Conservation (phyloP, 1,139 yeast species). For the Lodderomyces parapsilosis region DNA sequence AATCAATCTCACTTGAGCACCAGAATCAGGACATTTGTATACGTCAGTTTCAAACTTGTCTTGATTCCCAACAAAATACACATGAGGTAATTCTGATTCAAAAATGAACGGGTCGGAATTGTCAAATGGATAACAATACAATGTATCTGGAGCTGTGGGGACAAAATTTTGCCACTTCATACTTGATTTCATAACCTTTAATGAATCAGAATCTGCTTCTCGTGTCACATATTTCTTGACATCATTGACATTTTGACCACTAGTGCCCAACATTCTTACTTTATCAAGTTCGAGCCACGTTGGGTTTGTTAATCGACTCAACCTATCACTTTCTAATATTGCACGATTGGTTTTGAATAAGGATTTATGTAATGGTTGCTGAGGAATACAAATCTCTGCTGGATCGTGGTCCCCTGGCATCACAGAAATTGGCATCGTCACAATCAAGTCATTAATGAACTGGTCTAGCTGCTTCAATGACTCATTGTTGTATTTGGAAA, state of each 20-base stretch:
- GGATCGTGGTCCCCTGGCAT: slow-evolving; percentile 90
- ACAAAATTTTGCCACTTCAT: slow-evolving; percentile 82
- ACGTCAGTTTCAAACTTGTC: slow-evolving; percentile 47
- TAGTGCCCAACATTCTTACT: slow-evolving; percentile 61
- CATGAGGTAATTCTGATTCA: slow-evolving; percentile 69
- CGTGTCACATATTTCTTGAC: slow-evolving; percentile 55
- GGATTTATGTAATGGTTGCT: slow-evolving; percentile 81
- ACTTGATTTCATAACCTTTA: slow-evolving; percentile 64
- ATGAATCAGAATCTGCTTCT: slow-evolving; percentile 8
- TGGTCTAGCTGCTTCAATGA: slow-evolving; percentile 50
- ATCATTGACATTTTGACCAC: slow-evolving; percentile 86
- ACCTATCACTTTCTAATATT: slow-evolving; percentile 32
- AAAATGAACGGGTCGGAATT: slow-evolving; percentile 80
- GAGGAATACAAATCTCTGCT: slow-evolving; percentile 80
- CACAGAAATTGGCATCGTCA: slow-evolving; percentile 64
- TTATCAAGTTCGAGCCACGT: slow-evolving; percentile 59
- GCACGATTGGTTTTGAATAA: slow-evolving; percentile 53
- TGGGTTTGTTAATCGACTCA: slow-evolving; percentile 71
- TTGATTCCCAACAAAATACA: slow-evolving; percentile 86
- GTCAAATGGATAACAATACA: slow-evolving; percentile 85
- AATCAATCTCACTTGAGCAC: slow-evolving; percentile 49
- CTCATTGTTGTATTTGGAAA: slow-evolving; percentile 46
- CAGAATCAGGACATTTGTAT: slow-evolving; percentile 19
- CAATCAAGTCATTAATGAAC: slow-evolving; percentile 57
- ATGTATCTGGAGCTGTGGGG: slow-evolving; percentile 96